Evolutionary conservation across 75 land plant genomes (phyloP), one percentile per base, ranked within the genome.

Genomic region (Azolla pinnata): DNA sequence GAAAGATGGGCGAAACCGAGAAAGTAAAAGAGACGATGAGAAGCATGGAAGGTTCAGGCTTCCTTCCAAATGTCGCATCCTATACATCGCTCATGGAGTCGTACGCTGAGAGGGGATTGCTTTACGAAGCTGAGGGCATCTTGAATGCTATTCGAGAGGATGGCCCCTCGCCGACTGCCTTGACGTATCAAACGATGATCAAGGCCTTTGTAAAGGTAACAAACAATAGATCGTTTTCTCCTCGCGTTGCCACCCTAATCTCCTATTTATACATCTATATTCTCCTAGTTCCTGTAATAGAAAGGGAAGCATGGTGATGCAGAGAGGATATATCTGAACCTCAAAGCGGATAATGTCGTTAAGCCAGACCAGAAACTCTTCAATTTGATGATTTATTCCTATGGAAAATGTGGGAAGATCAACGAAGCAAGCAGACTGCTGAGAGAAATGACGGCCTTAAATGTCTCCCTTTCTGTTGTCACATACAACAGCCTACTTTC

Each of bases 401-500:
- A 88, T 65, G 92, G 73, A 66, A 93, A 93, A 44, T 79, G 81
- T 29, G 96, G 90, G 27, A 75, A 62, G 54, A 60, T 69, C 40
- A 79, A 81, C 25, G 70, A 81, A 57, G 96, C 96, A 59, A 80
- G 72, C 57, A 63, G 65, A 51, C 33, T 83, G 27, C 77, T 79
- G 66, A 64, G 76, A 45, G 32, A 71, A 53, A 93, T 93, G 98
- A 72, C 69, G 62, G 78, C 75, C 12, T 51, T 73, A 49, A 82
- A 96, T 54, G 46, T 93, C 45, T 76, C 68, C 25, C 72, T 70
- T 55, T 59, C 81, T 8, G 77, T 83, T 52, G 84, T 93, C 30
- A 89, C 96, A 40, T 93, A 66, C 66, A 93, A 93, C 63, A 88
- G 85, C 49, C 62, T 93, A 7, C 82, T 93, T 90, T 78, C 96